These are phyloP conservation scores for Psilocybe tampanensis DNA, from an alignment of 768 basidiomycete species.

Conservation along the genomic window DNA sequence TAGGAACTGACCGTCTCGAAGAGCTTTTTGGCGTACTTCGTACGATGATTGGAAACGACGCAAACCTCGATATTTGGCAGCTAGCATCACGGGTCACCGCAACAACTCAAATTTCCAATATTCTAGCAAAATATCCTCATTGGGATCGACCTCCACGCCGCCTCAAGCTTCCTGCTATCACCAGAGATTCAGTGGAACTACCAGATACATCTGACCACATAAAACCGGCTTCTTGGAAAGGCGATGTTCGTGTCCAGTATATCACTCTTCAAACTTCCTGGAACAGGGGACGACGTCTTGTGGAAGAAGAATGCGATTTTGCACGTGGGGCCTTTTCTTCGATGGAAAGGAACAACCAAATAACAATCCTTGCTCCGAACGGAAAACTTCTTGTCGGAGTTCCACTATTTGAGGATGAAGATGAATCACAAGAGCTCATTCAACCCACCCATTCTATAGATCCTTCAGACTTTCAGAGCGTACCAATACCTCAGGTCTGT, in stretches of 20 bases:
- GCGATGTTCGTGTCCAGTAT: constrained; percentile 24
- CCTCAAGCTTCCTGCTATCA: constrained; percentile 28
- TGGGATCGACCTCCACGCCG: constrained; percentile 39
- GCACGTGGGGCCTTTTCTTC: not conserved
- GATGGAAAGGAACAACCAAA: not conserved
- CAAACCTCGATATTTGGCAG: constrained; percentile 28
- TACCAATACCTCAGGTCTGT: no score
- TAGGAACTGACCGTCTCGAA: constrained; percentile 41
- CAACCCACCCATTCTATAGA: not conserved
- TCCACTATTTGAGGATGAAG: not conserved
- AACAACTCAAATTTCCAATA: constrained; percentile 32
- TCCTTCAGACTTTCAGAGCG: no score
- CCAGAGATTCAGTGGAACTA: not conserved
- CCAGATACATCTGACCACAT: constrained; percentile 28
- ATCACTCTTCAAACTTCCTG: constrained; percentile 30
- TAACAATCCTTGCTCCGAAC: not conserved
- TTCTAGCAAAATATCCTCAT: constrained; percentile 36
- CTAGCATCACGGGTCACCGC: constrained; percentile 28
- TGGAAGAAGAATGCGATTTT: constrained; percentile 13
- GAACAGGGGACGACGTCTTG: constrained; percentile 22
- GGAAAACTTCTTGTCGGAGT: not conserved
- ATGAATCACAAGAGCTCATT: not conserved
- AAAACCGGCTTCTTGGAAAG: constrained; percentile 32
- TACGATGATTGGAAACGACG: constrained; percentile 36
- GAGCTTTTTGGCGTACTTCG: constrained; percentile 34